These are phyloP conservation scores for Bromus sterilis DNA, from an alignment of 176 grass and related monocot genomes.

Conservation along the genomic window DNA sequence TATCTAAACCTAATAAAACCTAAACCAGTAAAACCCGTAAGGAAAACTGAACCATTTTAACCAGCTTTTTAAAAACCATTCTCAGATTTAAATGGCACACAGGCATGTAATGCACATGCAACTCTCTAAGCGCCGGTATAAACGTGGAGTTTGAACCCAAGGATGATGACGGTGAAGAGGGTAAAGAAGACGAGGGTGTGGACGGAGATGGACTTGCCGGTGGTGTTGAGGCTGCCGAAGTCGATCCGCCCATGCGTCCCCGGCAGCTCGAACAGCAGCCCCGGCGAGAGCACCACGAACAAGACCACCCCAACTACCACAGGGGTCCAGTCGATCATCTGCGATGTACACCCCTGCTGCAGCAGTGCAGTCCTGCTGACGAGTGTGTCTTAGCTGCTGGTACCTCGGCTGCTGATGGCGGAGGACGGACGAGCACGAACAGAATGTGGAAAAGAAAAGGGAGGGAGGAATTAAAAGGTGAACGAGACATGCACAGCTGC, in stretches of 20 bases:
- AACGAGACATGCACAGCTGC: neutral
- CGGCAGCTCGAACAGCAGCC: slow-evolving; percentile 60
- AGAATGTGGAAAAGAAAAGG: neutral
- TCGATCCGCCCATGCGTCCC: slow-evolving; percentile 45
- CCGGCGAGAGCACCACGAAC: slow-evolving; percentile 67
- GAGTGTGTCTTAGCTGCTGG: too few species aligned
- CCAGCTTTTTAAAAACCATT: too few species aligned
- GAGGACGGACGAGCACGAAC: neutral
- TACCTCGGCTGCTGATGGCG: too few species aligned
- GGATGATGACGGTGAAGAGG: slow-evolving; percentile 46
- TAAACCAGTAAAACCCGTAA: too few species aligned
- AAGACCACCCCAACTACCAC: slow-evolving; percentile 61
- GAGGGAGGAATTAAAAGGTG: neutral
- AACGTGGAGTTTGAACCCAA: slow-evolving; percentile 58
- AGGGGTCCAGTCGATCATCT: slow-evolving; percentile 69
- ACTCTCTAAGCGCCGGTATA: slow-evolving; percentile 37
- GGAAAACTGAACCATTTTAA: too few species aligned
- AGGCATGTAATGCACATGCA: neutral
- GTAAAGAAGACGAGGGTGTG: slow-evolving; percentile 74
- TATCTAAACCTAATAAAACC: too few species aligned
- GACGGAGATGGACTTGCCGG: slow-evolving; percentile 49
- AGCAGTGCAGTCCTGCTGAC: neutral
- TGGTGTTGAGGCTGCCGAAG: slow-evolving; percentile 48
- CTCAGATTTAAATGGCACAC: too few species aligned
- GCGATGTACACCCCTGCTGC: too few species aligned